Evolutionary conservation across 2,329 filamentous ascomycete species (phyloP), one percentile per base, ranked within the genome.

Genomic region (Aspergillus brunneoviolaceus): DNA sequence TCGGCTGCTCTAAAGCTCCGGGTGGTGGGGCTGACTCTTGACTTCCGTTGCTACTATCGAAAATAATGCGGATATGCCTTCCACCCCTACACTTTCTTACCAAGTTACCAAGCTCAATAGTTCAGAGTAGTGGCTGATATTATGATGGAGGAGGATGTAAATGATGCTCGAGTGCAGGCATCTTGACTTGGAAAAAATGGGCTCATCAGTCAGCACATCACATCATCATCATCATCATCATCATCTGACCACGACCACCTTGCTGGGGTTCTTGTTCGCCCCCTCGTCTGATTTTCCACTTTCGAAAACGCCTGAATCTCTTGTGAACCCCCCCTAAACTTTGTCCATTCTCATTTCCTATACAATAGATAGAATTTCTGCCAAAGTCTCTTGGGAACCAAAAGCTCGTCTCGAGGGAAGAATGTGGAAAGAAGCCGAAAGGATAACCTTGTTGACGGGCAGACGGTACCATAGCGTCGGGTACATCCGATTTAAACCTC

Each of bases 401-500:
- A 4, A 23, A 23, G 23, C 23, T 50, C 49, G 49, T n/a, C 23
- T 50, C 49, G 49, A 50, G 49, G 49, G 5, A 45, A 9, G 16
- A 45, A 45, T 19, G 39, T 45, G 39, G 39, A 45, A 45, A 45
- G 39, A 45, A 45, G 39, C 39, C 39, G 39, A 45, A 45, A 45
- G 39, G 39, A 19, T 45, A 45, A 45, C 39, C 39, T 45, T 45
- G 39, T 45, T 45, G 39, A 45, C 39, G n/a, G 45, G 31, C 14
- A 51, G 31, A 21, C 49, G 45, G 35, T 60, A 54, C 59, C 59
- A 61, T 55, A 49, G 35, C 27, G 57, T 55, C 55, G 59, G 59
- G 55, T 61, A 59, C 48, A 55, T 47, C 55, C 59, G 56, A 59
- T 59, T 31, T 19, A 49, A 60, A 53, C 53, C 58, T 35, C 51